Evolutionary conservation across 352 stramenopile species (phyloP).

Genomic region (Aphanomyces stellatus): DNA sequence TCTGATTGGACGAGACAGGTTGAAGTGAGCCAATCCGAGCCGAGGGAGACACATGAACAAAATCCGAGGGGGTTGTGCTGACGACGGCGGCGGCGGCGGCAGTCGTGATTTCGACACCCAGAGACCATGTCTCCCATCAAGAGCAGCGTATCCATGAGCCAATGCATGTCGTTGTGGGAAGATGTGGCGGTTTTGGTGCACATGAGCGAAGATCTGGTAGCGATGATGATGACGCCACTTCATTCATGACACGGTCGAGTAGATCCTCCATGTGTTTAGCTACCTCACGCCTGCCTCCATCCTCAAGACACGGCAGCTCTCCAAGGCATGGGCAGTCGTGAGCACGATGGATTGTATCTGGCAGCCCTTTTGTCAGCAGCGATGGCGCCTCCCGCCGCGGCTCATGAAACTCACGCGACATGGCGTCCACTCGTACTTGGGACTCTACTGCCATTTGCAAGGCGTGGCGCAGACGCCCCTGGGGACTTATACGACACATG

Average conservation of each 20-base stretch:
- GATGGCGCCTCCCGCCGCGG: slow-evolving; percentile 1
- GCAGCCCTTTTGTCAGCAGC: neutral
- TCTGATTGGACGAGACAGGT: too few species aligned
- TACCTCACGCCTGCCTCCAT: slow-evolving; percentile 7
- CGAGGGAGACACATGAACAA: too few species aligned
- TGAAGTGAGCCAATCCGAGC: too few species aligned
- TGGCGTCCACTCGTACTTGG: slow-evolving; percentile 38
- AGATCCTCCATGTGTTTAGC: slow-evolving; percentile 13
- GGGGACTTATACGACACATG: slow-evolving; percentile 50
- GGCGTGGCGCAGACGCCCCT: slow-evolving; percentile 43
- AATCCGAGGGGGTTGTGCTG: too few species aligned
- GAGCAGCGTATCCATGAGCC: too few species aligned
- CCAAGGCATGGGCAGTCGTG: slow-evolving; percentile 8
- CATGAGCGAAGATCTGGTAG: slow-evolving; percentile 18
- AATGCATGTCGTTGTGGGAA: too few species aligned
- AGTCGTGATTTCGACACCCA: too few species aligned
- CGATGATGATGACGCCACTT: neutral
- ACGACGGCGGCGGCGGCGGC: too few species aligned
- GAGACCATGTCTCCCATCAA: too few species aligned
- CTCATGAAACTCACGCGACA: slow-evolving; percentile 14
- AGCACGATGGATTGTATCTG: slow-evolving; percentile 5
- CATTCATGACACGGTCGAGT: neutral
- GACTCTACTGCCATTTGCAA: slow-evolving; percentile 57
- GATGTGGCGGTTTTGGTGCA: neutral
- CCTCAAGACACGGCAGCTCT: slow-evolving; percentile 4